These are phyloP conservation scores for Sugiyamaella castrensis DNA, from an alignment of 1,139 yeast species.

Conservation along the genomic window DNA sequence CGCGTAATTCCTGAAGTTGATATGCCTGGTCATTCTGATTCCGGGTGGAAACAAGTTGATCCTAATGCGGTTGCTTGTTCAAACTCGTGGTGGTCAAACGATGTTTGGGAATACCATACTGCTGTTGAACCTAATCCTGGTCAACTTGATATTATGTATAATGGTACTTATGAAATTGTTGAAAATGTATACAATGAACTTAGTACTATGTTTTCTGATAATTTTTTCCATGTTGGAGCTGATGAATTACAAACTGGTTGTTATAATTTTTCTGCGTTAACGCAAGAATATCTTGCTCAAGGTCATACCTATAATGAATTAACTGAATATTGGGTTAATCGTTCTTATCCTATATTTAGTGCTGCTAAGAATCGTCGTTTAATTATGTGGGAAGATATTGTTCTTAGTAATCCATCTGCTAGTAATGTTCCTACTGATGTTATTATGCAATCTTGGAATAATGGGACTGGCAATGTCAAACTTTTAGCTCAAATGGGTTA, in stretches of 20 bases:
- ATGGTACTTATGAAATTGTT: conserved; percentile 42
- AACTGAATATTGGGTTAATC: conserved; percentile 44
- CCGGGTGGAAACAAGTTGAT: conserved; percentile 46
- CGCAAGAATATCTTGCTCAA: conserved; percentile 39
- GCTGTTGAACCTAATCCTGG: conserved; percentile 51
- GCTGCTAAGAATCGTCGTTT: conserved; percentile 34
- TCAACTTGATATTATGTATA: conserved; percentile 44
- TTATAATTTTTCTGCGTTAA: conserved; percentile 38
- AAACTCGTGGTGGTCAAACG: conserved; percentile 39
- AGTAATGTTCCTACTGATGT: conserved; percentile 36
- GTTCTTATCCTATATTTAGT: conserved; percentile 41
- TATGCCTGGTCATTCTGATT: conserved; percentile 49
- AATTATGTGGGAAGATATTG: conserved; percentile 51
- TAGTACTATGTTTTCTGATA: conserved; percentile 40
- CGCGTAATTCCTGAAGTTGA: conserved; percentile 50
- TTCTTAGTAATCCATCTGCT: conserved; percentile 30
- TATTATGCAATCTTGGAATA: conserved; percentile 47
- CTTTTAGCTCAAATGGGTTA: conserved; percentile 42
- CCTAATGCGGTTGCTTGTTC: conserved; percentile 42
- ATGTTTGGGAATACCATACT: conserved; percentile 32
- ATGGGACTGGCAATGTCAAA: conserved; percentile 34
- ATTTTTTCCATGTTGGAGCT: conserved; percentile 47
- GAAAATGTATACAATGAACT: conserved; percentile 43
- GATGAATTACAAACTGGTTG: conserved; percentile 46
- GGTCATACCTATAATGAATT: conserved; percentile 40